Percentiles rank a stretch among this genome's conserved stretches.
These are phyloP conservation scores for Myxozyma mucilagina DNA, from an alignment of 805 yeast genomes.

Conservation along the genomic window DNA sequence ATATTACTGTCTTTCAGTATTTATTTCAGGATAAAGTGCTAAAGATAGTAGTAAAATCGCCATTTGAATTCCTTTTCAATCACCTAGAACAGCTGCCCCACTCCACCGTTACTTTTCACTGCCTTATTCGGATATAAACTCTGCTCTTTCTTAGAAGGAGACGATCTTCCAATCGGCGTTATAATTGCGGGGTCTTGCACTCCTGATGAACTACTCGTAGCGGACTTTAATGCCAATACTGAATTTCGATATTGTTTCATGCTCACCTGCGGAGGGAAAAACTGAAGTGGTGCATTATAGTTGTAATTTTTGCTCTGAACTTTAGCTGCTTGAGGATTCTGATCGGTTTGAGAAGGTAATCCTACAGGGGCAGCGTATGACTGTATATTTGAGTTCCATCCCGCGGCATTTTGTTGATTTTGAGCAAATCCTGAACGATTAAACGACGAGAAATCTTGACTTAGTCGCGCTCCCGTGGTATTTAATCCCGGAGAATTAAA, in stretches of 20 bases:
- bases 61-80: too few species aligned
- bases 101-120: not conserved
- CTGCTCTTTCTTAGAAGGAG: not conserved
- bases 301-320: not conserved
- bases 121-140: not conserved
- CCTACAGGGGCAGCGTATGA: not conserved
- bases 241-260: not conserved
- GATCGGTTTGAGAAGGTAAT: not conserved
- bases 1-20: too few species aligned
- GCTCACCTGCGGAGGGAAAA: slow-evolving; percentile 9
- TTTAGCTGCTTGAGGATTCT: not conserved
- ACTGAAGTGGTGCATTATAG: not conserved
- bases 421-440: not conserved
- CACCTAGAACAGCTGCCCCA: not conserved
- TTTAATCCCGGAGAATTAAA: not conserved
- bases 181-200: not conserved
- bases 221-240: not conserved
- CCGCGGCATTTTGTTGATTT: not conserved
- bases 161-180: not conserved
- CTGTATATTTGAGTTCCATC: not conserved
- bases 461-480: not conserved
- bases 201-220: not conserved
- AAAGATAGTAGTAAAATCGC: too few species aligned
- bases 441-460: not conserved
- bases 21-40: too few species aligned